Evolutionary conservation across 768 basidiomycete species (phyloP), one percentile per base, ranked within the genome.

Genomic region (Leccinum subgranulosum): DNA sequence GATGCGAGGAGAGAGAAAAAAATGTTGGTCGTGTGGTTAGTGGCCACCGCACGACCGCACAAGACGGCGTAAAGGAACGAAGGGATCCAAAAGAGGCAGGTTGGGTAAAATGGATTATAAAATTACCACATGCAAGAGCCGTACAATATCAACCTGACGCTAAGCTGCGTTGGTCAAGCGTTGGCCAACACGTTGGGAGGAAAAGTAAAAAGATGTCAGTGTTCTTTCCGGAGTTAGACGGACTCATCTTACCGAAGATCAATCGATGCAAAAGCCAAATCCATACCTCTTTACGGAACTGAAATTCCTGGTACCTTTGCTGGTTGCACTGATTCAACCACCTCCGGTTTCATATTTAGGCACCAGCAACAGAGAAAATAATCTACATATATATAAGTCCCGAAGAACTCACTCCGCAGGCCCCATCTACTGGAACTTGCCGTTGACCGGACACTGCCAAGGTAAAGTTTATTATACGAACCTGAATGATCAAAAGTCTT

Each of bases 191-290:
- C 54, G 54, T 59, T 53, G 53, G 55, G 52, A 54, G 15, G 27
- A 51, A 43, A 48, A 49, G 43, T 29, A 53, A 54, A 41, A 45
- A 52, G 57, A 66, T 64, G 66, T 55, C 53, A 48, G 46, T 53
- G 25, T 59, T 58, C 58, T 51, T 55, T 48, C 62, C 71, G 71
- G 71, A 73, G 69, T 69, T 73, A 56, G 45, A 61, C 72, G 71
- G 72, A 68, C 45, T 56, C 58, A 64, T 69, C 55, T 56, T 27
- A 59, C 61, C 67, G 70, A 72, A 56, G 69, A 70, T 69, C 69
- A 70, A 58, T 59, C 53, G 55, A 64, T 61, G 36, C 50, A 71
- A 74, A 74, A 72, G 69, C 57, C 67, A 72, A 73, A 74, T 60
- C 57, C 59, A 64, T 58, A 55, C 57, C 55, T 66, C 51, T 25